A percentile compares a stretch with the other conserved stretches of the same genome.
Evolutionary conservation across 306 rosid genomes (phyloP).

Genomic region (Argentina anserina): DNA sequence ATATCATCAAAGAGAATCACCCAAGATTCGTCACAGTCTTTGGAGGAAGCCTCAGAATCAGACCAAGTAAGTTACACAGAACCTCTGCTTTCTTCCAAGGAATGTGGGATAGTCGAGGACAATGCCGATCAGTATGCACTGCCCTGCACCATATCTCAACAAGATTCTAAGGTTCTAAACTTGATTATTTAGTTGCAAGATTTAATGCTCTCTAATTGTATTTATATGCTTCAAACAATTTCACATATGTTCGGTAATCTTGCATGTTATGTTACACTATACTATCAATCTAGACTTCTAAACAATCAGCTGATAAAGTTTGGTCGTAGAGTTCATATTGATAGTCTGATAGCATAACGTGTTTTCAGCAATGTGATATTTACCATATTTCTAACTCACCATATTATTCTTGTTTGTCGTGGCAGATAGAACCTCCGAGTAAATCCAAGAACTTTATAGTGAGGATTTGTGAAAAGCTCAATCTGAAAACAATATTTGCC

Average conservation of each 20-base stretch:
- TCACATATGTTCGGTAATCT: neutral
- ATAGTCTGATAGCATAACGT: neutral
- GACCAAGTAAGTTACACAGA: constrained; percentile 30
- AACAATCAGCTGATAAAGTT: neutral
- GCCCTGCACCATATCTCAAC: constrained; percentile 29
- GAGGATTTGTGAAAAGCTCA: constrained; percentile 33
- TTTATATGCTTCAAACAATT: neutral
- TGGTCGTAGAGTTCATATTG: neutral
- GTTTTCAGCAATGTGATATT: neutral
- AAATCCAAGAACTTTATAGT: constrained; percentile 27
- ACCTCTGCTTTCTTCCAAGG: constrained; percentile 28
- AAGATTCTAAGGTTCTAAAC: constrained; percentile 35
- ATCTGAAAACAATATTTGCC: constrained; percentile 57
- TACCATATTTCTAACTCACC: neutral
- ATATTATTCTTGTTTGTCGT: neutral
- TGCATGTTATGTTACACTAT: neutral
- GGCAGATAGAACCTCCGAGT: constrained; percentile 36
- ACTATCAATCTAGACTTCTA: neutral
- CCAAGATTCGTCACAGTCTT: constrained; percentile 20
- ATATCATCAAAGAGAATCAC: constrained; percentile 38
- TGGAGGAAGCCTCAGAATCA: constrained; percentile 26
- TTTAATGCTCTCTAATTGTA: neutral
- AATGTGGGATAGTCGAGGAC: constrained; percentile 16
- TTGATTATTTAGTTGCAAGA: neutral
- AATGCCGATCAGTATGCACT: constrained; percentile 29